Evolutionary conservation across 73 alveolate genomes (phyloP), one percentile per base, ranked within the genome.

Genomic region (Symbiodinium natans): DNA sequence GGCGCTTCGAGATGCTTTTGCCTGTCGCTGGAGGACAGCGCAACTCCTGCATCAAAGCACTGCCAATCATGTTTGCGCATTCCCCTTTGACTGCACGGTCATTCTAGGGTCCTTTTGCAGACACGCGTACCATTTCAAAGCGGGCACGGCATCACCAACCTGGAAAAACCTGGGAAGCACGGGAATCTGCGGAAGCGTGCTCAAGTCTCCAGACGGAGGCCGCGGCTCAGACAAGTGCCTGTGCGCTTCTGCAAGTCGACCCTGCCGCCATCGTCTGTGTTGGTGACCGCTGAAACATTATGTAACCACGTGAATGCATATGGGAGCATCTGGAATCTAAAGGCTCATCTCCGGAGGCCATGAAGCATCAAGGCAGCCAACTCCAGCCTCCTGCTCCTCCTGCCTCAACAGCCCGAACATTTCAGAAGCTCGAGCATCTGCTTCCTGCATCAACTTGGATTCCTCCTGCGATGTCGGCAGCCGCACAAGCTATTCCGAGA

Each of bases 71-170:
- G 59, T 13, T 9, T 46, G 59, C n/a, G n/a, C n/a, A n/a, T n/a
- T n/a, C n/a, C n/a, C n/a, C n/a, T n/a, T n/a, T n/a, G n/a, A n/a
- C n/a, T n/a, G n/a, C n/a, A n/a, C n/a, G 4, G 29, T 25, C 31
- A 6, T 23, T 63, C 40, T 63, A 15, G 40, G 19, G 34, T 88
- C 95, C 95, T 88, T 43, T n/a, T 88, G 73, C 36, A 88, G 46
- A 39, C 46, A 29, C 48, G 86, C 86, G 86, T 38, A 88, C 95
- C 95, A 88, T 9, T 11, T 52, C 77, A 88, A 82, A 5, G 95
- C 73, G 27, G 36, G 95, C 23, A 29, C 95, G 9, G 95, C 73
- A 29, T 88, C 95, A 8, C 95, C 86, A 8, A 83, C 73, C 48
- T 88, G 85, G 19, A 68, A 88, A 39, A 39, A 88, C 95, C 95